phyloP scores from a whole-genome alignment of 73 alveolate species.

The Symbiodinium pilosum region DNA sequence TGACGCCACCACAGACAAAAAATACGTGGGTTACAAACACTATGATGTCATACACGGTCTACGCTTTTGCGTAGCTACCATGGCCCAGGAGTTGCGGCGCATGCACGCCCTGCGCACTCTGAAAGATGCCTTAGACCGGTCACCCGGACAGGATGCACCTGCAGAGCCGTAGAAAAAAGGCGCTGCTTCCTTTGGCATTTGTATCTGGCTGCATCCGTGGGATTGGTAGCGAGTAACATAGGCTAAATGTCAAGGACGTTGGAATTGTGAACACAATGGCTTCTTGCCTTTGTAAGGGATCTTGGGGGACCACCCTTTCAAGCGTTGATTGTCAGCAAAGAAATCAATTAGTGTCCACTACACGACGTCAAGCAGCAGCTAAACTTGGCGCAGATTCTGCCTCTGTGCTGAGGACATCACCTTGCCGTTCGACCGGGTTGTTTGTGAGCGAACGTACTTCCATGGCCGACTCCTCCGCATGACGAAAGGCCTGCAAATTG shows the following conservation, averaged over 20 bases:
- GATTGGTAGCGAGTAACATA: too few relatives aligned
- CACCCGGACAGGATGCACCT: not conserved
- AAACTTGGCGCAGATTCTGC: not conserved
- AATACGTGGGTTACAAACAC: too few relatives aligned
- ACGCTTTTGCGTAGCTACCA: too few relatives aligned
- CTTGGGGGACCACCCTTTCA: too few relatives aligned
- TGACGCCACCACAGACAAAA: too few relatives aligned
- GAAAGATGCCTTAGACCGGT: not conserved
- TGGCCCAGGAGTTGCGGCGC: not conserved
- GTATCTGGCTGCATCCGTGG: too few relatives aligned
- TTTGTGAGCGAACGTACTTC: conserved; percentile 57
- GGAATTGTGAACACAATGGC: not conserved
- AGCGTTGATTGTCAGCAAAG: too few relatives aligned
- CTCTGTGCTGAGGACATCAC: conserved; percentile 49
- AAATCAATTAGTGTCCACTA: too few relatives aligned
- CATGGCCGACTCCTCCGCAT: conserved; percentile 36
- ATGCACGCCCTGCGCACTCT: conserved; percentile 1
- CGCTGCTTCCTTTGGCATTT: not conserved
- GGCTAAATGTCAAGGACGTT: not conserved
- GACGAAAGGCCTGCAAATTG: conserved; percentile 33
- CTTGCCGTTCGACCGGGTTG: conserved; percentile 60
- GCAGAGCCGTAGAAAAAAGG: not conserved
- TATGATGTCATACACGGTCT: too few relatives aligned
- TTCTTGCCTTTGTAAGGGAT: not conserved
- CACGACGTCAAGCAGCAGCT: not conserved